Percentiles rank a stretch among this genome's conserved stretches.
phyloP scores from a whole-genome alignment of 306 rosid genomes.

The Betula pendula region DNA sequence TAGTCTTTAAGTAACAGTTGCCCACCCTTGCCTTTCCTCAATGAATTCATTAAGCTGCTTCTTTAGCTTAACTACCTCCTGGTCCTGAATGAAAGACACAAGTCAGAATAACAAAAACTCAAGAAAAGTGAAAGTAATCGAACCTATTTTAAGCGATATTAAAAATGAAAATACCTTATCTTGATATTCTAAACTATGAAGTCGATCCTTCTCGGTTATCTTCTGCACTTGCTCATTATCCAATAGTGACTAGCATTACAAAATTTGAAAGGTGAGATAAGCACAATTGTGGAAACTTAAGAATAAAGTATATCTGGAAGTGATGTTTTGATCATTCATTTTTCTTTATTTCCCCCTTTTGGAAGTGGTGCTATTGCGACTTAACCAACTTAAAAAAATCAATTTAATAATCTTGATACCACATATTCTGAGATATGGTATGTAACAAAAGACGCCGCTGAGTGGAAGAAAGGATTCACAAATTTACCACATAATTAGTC shows the following conservation, averaged over 20 bases:
- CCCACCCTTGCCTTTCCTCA: constrained; percentile 88
- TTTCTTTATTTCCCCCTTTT: background rate
- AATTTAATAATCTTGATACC: constrained; percentile 1
- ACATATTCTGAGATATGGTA: background rate
- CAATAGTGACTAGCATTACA: constrained; percentile 64
- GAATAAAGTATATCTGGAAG: constrained; percentile 8
- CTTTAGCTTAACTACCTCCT: constrained; percentile 68
- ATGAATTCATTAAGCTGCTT: constrained; percentile 75
- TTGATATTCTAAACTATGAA: constrained; percentile 58
- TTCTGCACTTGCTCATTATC: constrained; percentile 74
- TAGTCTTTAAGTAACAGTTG: constrained; percentile 15
- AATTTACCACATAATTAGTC: constrained; percentile 75
- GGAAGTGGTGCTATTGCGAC: background rate
- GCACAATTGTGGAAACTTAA: constrained; percentile 10
- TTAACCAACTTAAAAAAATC: background rate
- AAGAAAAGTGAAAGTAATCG: constrained; percentile 4
- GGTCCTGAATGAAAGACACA: constrained; percentile 52
- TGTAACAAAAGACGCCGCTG: constrained; percentile 10
- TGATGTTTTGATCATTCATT: background rate
- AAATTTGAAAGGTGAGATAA: constrained; percentile 32
- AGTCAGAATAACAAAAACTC: constrained; percentile 18
- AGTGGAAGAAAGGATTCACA: constrained; percentile 8
- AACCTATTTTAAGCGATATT: constrained; percentile 5
- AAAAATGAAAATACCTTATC: constrained; percentile 61
- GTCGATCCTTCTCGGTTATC: constrained; percentile 68